Conservation (phyloP, 768 basidiomycete genomes). For the Termitomyces sp. region DNA sequence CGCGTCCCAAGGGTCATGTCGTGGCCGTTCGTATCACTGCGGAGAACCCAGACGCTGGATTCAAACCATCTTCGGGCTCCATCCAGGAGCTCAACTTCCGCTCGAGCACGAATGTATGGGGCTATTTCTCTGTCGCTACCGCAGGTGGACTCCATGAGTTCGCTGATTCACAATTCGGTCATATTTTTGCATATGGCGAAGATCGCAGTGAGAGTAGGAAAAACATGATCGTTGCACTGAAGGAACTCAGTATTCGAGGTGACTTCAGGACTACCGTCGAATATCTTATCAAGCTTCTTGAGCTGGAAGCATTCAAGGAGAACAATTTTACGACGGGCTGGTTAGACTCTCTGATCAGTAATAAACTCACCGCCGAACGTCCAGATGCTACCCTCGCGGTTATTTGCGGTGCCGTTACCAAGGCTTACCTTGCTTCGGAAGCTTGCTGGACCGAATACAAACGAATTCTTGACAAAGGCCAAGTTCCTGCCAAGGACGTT, state of each 20-base stretch:
- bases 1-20: constrained; percentile 95
- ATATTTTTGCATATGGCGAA: constrained; percentile 98
- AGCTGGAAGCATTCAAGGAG: constrained; percentile 93
- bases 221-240: constrained; percentile 99
- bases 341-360: constrained; percentile 96
- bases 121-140: constrained; percentile 96
- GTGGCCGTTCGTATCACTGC: constrained; percentile 99
- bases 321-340: constrained; percentile 99
- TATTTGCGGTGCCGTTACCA: constrained; percentile 93
- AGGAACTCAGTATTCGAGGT: constrained; percentile 97
- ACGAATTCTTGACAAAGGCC: constrained; percentile 94
- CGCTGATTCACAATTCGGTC: constrained; percentile 98
- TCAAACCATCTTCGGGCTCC: constrained; percentile 97
- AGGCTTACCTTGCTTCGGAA: constrained; percentile 88
- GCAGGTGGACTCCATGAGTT: constrained; percentile 98
- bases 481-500: constrained; percentile 91
- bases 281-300: constrained; percentile 96
- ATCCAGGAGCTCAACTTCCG: constrained; percentile 99
- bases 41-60: constrained; percentile 98
- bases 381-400: constrained; percentile 92
- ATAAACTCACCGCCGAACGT: constrained; percentile 94
- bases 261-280: constrained; percentile 99
- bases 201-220: constrained; percentile 94
- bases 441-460: constrained; percentile 92
- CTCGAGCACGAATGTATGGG: constrained; percentile 99